Conservation (phyloP, 768 basidiomycete genomes). For the Hemileccinum rubropunctum region DNA sequence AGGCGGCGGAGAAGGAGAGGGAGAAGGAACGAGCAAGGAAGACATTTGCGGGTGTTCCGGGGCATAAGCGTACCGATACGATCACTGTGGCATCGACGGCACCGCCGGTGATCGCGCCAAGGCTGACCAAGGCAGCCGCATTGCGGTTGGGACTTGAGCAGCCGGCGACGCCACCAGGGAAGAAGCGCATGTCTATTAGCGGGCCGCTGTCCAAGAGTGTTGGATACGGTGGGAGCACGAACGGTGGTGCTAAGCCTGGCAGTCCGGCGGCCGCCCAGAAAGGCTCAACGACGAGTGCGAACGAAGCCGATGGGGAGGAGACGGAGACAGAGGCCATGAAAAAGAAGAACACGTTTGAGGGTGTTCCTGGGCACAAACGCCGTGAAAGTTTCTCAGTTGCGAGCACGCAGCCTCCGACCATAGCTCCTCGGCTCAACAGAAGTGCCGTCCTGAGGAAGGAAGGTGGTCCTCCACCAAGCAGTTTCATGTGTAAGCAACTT, state of each 20-base stretch:
- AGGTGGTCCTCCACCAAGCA: constrained; percentile 53
- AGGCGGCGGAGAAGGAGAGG: constrained; percentile 47
- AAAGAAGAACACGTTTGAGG: constrained; percentile 59
- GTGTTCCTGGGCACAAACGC: constrained; percentile 83
- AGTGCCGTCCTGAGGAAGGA: constrained; percentile 47
- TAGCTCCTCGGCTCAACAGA: constrained; percentile 44
- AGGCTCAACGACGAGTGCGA: constrained; percentile 15
- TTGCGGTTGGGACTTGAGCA: constrained; percentile 56
- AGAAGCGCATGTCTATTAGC: constrained; percentile 37
- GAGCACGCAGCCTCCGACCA: constrained; percentile 41
- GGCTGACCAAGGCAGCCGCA: constrained; percentile 75
- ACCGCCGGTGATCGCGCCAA: constrained; percentile 66
- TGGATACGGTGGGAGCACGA: background rate
- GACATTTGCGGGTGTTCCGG: constrained; percentile 77
- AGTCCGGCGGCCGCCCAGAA: constrained; percentile 12
- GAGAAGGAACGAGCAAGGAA: constrained; percentile 59
- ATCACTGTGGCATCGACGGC: constrained; percentile 75
- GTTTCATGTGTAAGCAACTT: constrained; percentile 64
- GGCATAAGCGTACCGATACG: constrained; percentile 69
- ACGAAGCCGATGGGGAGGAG: constrained; percentile 29
- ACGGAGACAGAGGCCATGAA: constrained; percentile 24
- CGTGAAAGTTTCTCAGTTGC: constrained; percentile 72
- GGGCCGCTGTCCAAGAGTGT: constrained; percentile 8
- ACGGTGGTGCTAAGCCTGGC: constrained; percentile 3
- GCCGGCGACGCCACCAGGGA: constrained; percentile 37